Evolutionary conservation across 257 asterid genomes (phyloP).

Genomic region (Scutellaria barbata): DNA sequence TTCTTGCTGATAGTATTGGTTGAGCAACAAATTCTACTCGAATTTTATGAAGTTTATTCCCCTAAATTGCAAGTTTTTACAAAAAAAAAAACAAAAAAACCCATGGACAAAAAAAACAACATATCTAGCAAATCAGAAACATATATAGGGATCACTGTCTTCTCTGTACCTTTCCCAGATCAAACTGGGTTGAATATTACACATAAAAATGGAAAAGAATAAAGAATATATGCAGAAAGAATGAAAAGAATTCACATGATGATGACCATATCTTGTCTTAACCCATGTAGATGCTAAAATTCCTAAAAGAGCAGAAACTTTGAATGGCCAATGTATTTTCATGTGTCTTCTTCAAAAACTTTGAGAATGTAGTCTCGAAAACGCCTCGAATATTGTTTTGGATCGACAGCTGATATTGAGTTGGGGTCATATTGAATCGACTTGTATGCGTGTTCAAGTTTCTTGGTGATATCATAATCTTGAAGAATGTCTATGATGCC

Average conservation of each 20-base stretch:
- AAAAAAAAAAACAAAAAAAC: background rate
- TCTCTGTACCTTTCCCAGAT: slow-evolving; percentile 34
- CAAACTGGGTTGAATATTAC: slow-evolving; percentile 34
- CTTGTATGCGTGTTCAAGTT: slow-evolving; percentile 93
- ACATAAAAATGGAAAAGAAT: slow-evolving; percentile 20
- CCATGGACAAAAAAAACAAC: background rate
- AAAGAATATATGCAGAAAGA: slow-evolving; percentile 37
- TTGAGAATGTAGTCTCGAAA: slow-evolving; percentile 88
- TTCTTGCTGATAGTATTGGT: no score
- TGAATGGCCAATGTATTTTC: slow-evolving; percentile 28
- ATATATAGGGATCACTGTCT: background rate
- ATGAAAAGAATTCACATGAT: slow-evolving; percentile 35
- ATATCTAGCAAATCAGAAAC: slow-evolving; percentile 12
- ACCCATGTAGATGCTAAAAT: slow-evolving; percentile 3
- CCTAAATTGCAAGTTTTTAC: slow-evolving; percentile 19
- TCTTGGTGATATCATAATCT: slow-evolving; percentile 93
- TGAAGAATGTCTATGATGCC: slow-evolving; percentile 96
- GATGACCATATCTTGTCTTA: slow-evolving; percentile 17
- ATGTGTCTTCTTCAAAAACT: slow-evolving; percentile 83
- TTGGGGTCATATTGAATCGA: slow-evolving; percentile 91
- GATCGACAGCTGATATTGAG: slow-evolving; percentile 96
- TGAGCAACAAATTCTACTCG: background rate
- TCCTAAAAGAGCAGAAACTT: background rate
- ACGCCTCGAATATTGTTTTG: slow-evolving; percentile 78
- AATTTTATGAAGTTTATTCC: slow-evolving; percentile 20